A percentile compares a stretch with the other conserved stretches of the same genome.
Conservation (phyloP, 805 yeast genomes). For the Ogataea neopini region DNA sequence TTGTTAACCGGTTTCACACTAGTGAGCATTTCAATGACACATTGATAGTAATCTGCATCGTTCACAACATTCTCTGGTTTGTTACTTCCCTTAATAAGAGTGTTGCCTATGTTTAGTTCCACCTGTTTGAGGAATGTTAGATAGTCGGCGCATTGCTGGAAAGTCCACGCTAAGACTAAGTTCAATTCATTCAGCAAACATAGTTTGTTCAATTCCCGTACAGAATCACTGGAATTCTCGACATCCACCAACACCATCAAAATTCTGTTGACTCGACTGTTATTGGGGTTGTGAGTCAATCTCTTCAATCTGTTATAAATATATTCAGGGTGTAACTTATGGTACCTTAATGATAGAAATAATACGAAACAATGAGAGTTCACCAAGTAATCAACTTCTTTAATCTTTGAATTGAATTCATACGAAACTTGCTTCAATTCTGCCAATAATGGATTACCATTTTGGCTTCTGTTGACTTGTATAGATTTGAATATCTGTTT, state of each 20-base stretch:
- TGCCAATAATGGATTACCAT: constrained; percentile 68
- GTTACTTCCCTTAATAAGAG: constrained; percentile 42
- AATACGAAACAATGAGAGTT: constrained; percentile 56
- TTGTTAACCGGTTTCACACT: constrained; percentile 49
- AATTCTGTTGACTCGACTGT: constrained; percentile 40
- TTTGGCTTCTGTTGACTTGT: constrained; percentile 64
- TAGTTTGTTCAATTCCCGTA: constrained; percentile 48
- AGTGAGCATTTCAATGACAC: constrained; percentile 47
- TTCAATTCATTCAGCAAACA: constrained; percentile 52
- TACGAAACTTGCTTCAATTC: constrained; percentile 52
- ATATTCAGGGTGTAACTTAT: constrained; percentile 75
- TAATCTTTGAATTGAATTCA: constrained; percentile 52
- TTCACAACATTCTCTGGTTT: constrained; percentile 32
- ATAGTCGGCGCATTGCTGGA: constrained; percentile 54
- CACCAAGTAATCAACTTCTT: constrained; percentile 64
- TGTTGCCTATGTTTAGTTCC: constrained; percentile 33
- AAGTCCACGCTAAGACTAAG: constrained; percentile 53
- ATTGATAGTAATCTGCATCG: constrained; percentile 43
- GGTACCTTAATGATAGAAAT: constrained; percentile 69
- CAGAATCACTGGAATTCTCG: constrained; percentile 51
- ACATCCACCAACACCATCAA: constrained; percentile 66
- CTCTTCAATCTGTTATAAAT: constrained; percentile 55
- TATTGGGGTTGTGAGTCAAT: constrained; percentile 25
- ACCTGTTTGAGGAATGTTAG: constrained; percentile 35
- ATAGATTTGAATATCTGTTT: constrained; percentile 38